Evolutionary conservation across 176 grass and related monocot species (phyloP).

Genomic region (Tillandsia fasciculata): DNA sequence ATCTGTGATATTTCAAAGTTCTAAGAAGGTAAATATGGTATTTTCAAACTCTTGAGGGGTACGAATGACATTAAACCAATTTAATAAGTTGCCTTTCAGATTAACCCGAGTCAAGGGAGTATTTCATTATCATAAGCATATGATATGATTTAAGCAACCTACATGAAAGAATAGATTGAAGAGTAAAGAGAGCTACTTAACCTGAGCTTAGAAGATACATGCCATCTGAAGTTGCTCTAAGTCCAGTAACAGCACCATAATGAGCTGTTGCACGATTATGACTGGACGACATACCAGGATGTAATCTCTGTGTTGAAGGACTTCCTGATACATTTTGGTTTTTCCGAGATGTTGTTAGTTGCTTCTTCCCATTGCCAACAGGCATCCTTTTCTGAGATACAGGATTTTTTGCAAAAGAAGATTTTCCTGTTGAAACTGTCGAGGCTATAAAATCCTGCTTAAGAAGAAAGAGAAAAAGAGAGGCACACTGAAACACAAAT

Average conservation of each 20-base stretch:
- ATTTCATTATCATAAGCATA: neutral
- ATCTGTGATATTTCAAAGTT: no score
- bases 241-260: slow-evolving; percentile 90
- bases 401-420: slow-evolving; percentile 36
- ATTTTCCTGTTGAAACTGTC: slow-evolving; percentile 23
- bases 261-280: slow-evolving; percentile 72
- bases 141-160: neutral
- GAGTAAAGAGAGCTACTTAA: slow-evolving; percentile 24
- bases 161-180: neutral
- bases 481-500: neutral
- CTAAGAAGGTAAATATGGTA: no score
- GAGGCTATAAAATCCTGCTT: slow-evolving; percentile 22
- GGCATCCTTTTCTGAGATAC: slow-evolving; percentile 29
- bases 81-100: neutral
- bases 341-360: slow-evolving; percentile 24
- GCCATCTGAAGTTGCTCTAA: slow-evolving; percentile 74
- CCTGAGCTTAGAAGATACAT: slow-evolving; percentile 97
- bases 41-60: no score
- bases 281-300: slow-evolving; percentile 65
- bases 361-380: slow-evolving; percentile 39
- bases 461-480: slow-evolving; percentile 15
- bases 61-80: no score
- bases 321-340: slow-evolving; percentile 24
- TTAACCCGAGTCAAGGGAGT: neutral
- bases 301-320: slow-evolving; percentile 36